Base-by-base conservation (phyloP, 768 basidiomycete species). In the Tylopilus felleus region DNA sequence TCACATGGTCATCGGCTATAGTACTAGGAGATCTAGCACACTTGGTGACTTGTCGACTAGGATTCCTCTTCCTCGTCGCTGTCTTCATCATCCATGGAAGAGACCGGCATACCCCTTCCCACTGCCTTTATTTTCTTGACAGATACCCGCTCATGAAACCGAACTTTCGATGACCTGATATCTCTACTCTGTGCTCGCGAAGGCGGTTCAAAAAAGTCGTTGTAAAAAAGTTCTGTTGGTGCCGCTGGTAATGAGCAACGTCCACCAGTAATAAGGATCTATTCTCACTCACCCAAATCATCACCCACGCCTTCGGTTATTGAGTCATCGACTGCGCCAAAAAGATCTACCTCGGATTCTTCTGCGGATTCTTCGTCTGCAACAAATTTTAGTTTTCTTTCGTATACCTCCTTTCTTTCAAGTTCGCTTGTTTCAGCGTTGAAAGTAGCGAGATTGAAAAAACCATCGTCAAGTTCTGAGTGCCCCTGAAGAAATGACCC, bases 371-470 rank as follows among this genome's bases (percentile, higher is more conserved):
- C 76, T 14, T 77, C 81, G 16, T 75, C 75, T 38, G 79, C 80
- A 31, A 72, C 75, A 33, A 77, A 72, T 70, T 79, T 77, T 22
- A 90, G 75, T 25, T 71, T 74, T 19, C 91, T 93, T 62, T 74
- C 75, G 3, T 85, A 84, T 10, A 80, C 77, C 16, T 73, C 76
- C 53, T 71, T 78, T 14, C 85, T 81, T 69, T 96, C 94, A 3
- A 84, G 81, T 60, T 80, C 82, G 67, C 91, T 90, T 2, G 87
- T 86, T 67, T 93, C 84, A 3, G 84, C 79, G 63, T 98, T 97
- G 76, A 99, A 99, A 19, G 83, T 77, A 27, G 83, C 82, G 44
- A 99, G 79, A 57, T 88, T 80, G 72, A 98, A 98, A 74, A 98
- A 98, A 14, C 78, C 83, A 66, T 98, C 96, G 69, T 98, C 87